These are phyloP conservation scores for Aspergillus hortae DNA, from an alignment of 2,329 filamentous ascomycete species.

Conservation along the genomic window DNA sequence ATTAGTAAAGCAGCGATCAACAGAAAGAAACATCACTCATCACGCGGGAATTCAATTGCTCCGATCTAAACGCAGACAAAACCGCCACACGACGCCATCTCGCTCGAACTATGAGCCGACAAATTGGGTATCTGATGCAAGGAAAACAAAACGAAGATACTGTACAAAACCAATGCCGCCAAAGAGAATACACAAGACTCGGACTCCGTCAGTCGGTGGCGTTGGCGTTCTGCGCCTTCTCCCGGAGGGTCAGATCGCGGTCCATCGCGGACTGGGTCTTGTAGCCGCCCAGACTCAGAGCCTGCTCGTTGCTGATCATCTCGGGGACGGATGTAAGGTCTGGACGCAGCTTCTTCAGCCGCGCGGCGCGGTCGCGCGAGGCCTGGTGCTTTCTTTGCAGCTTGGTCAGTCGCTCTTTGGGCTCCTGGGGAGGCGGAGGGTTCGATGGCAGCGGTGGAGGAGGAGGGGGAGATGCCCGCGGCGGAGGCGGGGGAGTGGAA, in stretches of 20 bases:
- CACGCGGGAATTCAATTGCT: conserved; percentile 1
- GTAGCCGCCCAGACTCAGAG: conserved; percentile 30
- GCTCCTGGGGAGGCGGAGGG: conserved; percentile 13
- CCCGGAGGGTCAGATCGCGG: conserved; percentile 23
- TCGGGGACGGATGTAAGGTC: conserved; percentile 25
- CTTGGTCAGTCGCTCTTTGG: conserved; percentile 22
- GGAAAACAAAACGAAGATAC: conserved; percentile 2
- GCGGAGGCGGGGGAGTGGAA: conserved; percentile 25
- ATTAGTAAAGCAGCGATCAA: not conserved
- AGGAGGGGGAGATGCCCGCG: conserved; percentile 15
- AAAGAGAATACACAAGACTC: not conserved
- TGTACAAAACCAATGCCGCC: conserved; percentile 1
- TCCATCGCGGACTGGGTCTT: conserved; percentile 30
- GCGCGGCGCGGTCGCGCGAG: conserved; percentile 27
- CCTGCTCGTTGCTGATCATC: conserved; percentile 26
- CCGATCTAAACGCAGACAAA: not conserved
- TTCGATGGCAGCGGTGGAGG: conserved; percentile 23
- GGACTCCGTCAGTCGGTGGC: not conserved
- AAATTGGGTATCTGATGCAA: conserved; percentile 20
- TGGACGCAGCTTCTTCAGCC: conserved; percentile 28
- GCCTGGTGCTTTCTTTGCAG: conserved; percentile 23
- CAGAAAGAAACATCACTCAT: not conserved
- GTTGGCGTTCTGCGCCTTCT: conserved; percentile 15
- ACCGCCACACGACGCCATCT: not conserved
- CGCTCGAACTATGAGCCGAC: conserved; percentile 3